Evolutionary conservation across 1,139 yeast genomes (phyloP), one percentile per base, ranked within the genome.

Genomic region (Nakaseomyces bracarensis): DNA sequence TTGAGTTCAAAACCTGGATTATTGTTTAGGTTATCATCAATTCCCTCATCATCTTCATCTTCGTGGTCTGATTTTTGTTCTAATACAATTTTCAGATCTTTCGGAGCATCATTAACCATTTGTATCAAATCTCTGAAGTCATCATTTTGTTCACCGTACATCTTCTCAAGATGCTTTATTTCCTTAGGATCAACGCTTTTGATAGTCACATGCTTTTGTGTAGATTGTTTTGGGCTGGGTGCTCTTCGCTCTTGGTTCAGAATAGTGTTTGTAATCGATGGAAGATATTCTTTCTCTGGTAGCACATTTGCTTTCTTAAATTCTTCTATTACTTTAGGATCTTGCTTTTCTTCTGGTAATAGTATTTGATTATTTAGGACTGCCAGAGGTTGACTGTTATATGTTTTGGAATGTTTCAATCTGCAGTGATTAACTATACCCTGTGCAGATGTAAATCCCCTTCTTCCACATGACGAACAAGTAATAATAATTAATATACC

Each of bases 361-460:
- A 77, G 67, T 29, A 70, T 73, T 20, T 89, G 91, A 59, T 91
- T 83, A 31, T 68, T 70, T 45, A 79, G 63, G 0, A 89, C 87
- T 1, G 93, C 89, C 10, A 81, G 74, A 49, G 82, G 89, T 54
- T 82, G 91, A 6, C 82, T 77, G 4, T 81, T 72, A 50, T 75
- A 82, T 46, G 81, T 86, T 45, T 73, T 74, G n/a, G 76, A 67
- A 57, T 83, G 94, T 3, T 89, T 83, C 21, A 81, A 72, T 48
- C 93, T 66, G 48, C 82, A 74, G 57, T 83, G 94, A 57, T 82
- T 83, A 33, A 82, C 69, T 48, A 83, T 82, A 19, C 93, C 93
- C 57, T 83, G 93, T 0, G 87, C 85, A 11, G 84, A 76, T 6
- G 84, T 77, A 56, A 83, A 83, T 48, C 82, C 82, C 40, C 77